A percentile compares a stretch with the other conserved stretches of the same genome.
phyloP scores from a whole-genome alignment of 2,329 filamentous ascomycete genomes.

The Camillea tinctor region DNA sequence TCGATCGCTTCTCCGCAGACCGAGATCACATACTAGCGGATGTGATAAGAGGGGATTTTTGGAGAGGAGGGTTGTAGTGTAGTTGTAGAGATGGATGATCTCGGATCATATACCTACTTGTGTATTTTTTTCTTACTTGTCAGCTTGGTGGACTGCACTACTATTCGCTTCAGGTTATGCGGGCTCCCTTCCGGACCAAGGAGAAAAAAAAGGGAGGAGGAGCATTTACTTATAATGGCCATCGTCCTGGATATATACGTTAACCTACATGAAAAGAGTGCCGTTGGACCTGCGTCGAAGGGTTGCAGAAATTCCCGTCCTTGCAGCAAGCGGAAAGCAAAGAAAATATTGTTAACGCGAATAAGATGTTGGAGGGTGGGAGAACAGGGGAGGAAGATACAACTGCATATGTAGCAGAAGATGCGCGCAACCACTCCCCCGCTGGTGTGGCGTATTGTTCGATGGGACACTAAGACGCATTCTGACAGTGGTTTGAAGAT shows the following conservation, averaged over 20 bases:
- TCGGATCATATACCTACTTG: neutral
- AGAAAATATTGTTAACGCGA: neutral
- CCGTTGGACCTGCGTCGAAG: constrained; percentile 1
- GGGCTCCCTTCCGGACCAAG: neutral
- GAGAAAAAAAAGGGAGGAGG: neutral
- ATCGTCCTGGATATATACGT: neutral
- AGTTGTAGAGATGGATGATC: neutral
- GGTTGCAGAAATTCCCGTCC: constrained; percentile 1
- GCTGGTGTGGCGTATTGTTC: neutral
- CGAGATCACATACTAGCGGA: neutral
- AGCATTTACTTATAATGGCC: neutral
- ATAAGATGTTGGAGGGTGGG: neutral
- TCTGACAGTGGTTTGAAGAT: neutral
- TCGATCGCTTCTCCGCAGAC: neutral
- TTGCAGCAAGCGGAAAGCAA: neutral
- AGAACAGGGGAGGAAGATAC: neutral
- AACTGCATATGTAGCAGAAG: neutral
- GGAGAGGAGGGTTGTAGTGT: neutral
- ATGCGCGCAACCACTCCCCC: neutral
- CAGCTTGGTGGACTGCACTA: too few species aligned
- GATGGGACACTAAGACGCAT: neutral
- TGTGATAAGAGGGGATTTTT: neutral
- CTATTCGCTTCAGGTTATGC: neutral
- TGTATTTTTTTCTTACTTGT: neutral
- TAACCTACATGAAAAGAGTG: too few species aligned